phyloP scores from a whole-genome alignment of 1,284 basidiomycete species.

The Cutaneotrichosporon arboriforme region DNA sequence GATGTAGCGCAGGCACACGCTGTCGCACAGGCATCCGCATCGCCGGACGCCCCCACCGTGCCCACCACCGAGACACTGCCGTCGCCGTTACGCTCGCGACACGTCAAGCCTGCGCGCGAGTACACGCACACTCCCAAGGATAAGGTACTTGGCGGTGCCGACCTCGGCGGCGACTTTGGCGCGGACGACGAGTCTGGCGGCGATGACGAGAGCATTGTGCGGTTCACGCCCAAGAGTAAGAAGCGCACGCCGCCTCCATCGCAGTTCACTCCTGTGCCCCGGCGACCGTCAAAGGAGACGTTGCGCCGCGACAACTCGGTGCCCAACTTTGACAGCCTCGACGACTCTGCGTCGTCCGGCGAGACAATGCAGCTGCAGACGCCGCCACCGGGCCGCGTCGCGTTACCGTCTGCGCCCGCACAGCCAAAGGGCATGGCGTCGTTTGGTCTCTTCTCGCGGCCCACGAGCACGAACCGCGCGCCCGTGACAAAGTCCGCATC shows the following conservation, averaged over 20 bases:
- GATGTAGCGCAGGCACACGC: conserved; percentile 23
- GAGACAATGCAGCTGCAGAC: conserved; percentile 20
- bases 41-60: conserved; percentile 11
- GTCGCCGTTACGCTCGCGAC: conserved; percentile 24
- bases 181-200: conserved; percentile 21
- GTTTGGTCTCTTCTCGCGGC: conserved; percentile 37
- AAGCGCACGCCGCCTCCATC: conserved; percentile 49
- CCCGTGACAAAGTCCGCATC: conserved; percentile 2
- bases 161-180: conserved; percentile 34
- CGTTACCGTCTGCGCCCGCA: conserved; percentile 7
- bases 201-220: conserved; percentile 50
- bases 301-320: conserved; percentile 34
- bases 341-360: conserved; percentile 36
- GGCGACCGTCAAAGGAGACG: conserved; percentile 36
- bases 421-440: conserved; percentile 29
- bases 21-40: conserved; percentile 18
- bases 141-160: conserved; percentile 36
- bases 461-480: background rate
- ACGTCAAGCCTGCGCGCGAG: conserved; percentile 39
- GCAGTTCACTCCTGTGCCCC: conserved; percentile 35
- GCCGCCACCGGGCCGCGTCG: conserved; percentile 18
- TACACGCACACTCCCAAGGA: conserved; percentile 31
- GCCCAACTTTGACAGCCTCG: conserved; percentile 38
- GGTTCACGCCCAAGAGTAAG: conserved; percentile 46
- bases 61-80: conserved; percentile 4